A percentile compares a stretch with the other conserved stretches of the same genome.
phyloP scores from a whole-genome alignment of 2,329 filamentous ascomycete species.

The Venturia nashicola region DNA sequence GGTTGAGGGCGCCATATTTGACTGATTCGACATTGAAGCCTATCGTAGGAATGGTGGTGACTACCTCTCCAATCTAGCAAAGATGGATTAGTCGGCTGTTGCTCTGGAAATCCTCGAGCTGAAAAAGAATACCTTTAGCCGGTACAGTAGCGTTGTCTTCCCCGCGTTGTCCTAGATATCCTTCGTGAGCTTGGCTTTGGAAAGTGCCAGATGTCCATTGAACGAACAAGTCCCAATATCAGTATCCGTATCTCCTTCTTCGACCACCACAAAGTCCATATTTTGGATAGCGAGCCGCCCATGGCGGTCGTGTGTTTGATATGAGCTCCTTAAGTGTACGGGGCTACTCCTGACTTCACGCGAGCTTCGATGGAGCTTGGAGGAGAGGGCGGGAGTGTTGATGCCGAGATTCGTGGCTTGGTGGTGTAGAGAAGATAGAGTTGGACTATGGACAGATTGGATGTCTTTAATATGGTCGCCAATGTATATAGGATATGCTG shows the following conservation, averaged over 20 bases:
- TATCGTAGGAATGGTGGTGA: conserved; percentile 97
- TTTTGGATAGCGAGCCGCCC: conserved; percentile 44
- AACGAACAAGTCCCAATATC: conserved; percentile 76
- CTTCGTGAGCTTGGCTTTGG: conserved; percentile 3
- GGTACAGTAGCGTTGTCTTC: conserved; percentile 93
- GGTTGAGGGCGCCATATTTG: conserved; percentile 95
- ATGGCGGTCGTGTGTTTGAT: conserved; percentile 22
- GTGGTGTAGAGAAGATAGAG: not conserved
- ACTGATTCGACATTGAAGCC: conserved; percentile 99
- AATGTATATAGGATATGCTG: not conserved
- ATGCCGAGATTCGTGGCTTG: not conserved
- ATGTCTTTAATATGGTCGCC: not conserved
- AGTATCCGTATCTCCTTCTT: conserved; percentile 98
- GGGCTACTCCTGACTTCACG: not conserved
- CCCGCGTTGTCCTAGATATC: conserved; percentile 77
- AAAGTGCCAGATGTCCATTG: not conserved
- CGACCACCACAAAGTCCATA: conserved; percentile 62
- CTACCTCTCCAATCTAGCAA: conserved; percentile 84
- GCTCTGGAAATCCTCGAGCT: not conserved
- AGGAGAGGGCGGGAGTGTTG: not conserved
- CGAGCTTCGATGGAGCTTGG: not conserved
- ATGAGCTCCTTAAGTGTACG: not conserved
- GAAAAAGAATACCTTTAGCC: conserved; percentile 64
- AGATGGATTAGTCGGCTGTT: not conserved
- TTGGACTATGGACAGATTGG: not conserved